Percentiles rank a stretch among this genome's conserved stretches.
phyloP scores from a whole-genome alignment of 805 yeast genomes.

The Starmerella stellata region DNA sequence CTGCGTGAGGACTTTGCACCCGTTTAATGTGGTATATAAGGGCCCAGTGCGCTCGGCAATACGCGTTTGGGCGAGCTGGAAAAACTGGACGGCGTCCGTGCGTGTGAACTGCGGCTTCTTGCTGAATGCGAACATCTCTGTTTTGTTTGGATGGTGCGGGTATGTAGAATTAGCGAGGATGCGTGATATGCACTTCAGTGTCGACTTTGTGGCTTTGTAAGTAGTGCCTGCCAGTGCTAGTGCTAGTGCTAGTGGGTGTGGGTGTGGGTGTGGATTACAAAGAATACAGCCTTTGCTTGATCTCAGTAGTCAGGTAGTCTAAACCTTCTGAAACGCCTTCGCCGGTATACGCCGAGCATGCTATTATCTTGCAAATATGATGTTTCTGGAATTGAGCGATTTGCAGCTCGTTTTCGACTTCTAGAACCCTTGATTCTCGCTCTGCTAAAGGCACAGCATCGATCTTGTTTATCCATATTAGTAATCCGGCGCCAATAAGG shows the following conservation, averaged over 20 bases:
- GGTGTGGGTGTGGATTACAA: neutral
- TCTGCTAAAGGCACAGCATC: conserved; percentile 30
- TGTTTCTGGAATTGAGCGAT: conserved; percentile 26
- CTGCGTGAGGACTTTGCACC: neutral
- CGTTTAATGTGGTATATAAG: neutral
- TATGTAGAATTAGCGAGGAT: too few relatives aligned
- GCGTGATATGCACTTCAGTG: too few relatives aligned
- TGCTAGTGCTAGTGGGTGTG: too few relatives aligned
- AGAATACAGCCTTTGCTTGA: conserved; percentile 20
- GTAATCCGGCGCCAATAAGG: conserved; percentile 48
- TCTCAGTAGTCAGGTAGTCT: conserved; percentile 30
- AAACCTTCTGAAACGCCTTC: conserved; percentile 27
- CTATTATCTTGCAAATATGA: conserved; percentile 25
- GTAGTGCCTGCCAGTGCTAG: too few relatives aligned
- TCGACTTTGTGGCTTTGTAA: too few relatives aligned
- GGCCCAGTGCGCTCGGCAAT: neutral
- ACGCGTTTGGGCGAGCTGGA: neutral
- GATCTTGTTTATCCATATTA: conserved; percentile 55
- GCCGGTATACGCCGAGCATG: conserved; percentile 35
- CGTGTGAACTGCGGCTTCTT: conserved; percentile 1
- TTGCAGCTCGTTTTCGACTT: conserved; percentile 16
- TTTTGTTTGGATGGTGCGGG: too few relatives aligned
- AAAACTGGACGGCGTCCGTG: neutral
- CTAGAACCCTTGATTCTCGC: conserved; percentile 13
- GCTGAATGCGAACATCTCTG: neutral